Evolutionary conservation across 1,139 yeast species (phyloP).

Genomic region (Yamadazyma oceani): DNA sequence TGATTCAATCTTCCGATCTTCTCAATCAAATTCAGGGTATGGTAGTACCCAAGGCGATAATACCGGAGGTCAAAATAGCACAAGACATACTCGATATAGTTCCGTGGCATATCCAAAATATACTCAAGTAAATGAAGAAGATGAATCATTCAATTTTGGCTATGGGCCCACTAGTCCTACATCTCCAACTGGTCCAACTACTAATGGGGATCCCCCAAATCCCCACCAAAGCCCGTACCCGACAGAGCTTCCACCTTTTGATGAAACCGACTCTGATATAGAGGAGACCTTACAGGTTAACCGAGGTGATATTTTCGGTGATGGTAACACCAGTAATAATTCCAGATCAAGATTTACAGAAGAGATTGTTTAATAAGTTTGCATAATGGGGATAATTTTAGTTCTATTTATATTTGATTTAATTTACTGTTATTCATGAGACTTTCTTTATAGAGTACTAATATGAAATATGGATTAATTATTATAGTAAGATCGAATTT

Average conservation of each 20-base stretch:
- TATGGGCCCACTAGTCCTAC: conserved; percentile 1
- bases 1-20: conserved; percentile 39
- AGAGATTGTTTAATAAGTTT: conserved; percentile 16
- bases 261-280: conserved; percentile 11
- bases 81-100: conserved; percentile 15
- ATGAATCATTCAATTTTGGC: conserved; percentile 16
- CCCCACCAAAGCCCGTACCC: neutral
- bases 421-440: too few relatives aligned
- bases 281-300: conserved; percentile 12
- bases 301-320: conserved; percentile 17
- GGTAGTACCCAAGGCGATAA: conserved; percentile 13
- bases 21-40: conserved; percentile 24
- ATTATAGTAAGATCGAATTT: too few relatives aligned
- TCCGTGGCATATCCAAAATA: conserved; percentile 11
- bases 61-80: conserved; percentile 19
- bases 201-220: neutral
- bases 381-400: neutral
- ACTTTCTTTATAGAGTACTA: too few relatives aligned
- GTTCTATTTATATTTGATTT: neutral
- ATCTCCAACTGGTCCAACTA: neutral
- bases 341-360: conserved; percentile 27
- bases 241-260: neutral
- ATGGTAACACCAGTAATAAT: conserved; percentile 21
- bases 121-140: conserved; percentile 15
- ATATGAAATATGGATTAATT: too few relatives aligned